Percentiles rank a stretch among this genome's conserved stretches.
These are phyloP conservation scores for Pseudocercospora cruenta DNA, from an alignment of 2,329 filamentous ascomycete genomes.

Conservation along the genomic window DNA sequence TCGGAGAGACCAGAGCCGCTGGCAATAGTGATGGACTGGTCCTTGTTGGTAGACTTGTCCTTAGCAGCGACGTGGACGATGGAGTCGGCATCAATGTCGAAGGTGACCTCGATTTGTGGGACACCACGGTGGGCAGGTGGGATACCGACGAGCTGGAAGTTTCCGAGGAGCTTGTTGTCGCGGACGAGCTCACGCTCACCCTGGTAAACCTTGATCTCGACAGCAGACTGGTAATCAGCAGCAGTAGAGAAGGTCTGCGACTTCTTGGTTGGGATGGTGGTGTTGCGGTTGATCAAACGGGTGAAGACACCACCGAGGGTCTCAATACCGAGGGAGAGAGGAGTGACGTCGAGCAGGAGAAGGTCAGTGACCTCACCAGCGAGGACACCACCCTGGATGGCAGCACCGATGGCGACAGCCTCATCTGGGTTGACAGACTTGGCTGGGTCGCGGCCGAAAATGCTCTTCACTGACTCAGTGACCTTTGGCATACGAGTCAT, in stretches of 20 bases:
- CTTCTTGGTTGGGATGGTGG: conserved; percentile 99
- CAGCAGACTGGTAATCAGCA: conserved; percentile 96
- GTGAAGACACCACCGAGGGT: conserved; percentile 98
- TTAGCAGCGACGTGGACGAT: conserved; percentile 98
- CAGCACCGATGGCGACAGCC: conserved; percentile 95
- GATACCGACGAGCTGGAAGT: conserved; percentile 99
- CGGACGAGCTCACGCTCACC: conserved; percentile 98
- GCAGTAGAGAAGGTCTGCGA: conserved; percentile 97
- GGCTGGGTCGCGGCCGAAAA: conserved; percentile 93
- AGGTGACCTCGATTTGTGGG: conserved; percentile 95
- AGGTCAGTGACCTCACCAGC: conserved; percentile 97
- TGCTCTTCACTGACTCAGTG: conserved; percentile 89
- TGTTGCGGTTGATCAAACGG: conserved; percentile 97
- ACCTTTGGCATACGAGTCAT: conserved; percentile 99
- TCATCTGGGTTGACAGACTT: conserved; percentile 99
- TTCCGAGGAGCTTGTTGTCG: conserved; percentile 97
- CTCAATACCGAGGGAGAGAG: conserved; percentile 96
- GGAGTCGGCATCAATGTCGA: conserved; percentile 97
- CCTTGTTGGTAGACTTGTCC: conserved; percentile 99
- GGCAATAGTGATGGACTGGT: conserved; percentile 98
- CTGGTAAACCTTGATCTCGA: conserved; percentile 99
- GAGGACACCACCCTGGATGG: conserved; percentile 94
- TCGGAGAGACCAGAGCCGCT: conserved; percentile 97
- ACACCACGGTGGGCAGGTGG: conserved; percentile 95
- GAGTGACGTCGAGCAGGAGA: conserved; percentile 91